A percentile compares a stretch with the other conserved stretches of the same genome.
Conservation (phyloP, 2,329 filamentous ascomycete species). For the Nannizziopsis barbatae region DNA sequence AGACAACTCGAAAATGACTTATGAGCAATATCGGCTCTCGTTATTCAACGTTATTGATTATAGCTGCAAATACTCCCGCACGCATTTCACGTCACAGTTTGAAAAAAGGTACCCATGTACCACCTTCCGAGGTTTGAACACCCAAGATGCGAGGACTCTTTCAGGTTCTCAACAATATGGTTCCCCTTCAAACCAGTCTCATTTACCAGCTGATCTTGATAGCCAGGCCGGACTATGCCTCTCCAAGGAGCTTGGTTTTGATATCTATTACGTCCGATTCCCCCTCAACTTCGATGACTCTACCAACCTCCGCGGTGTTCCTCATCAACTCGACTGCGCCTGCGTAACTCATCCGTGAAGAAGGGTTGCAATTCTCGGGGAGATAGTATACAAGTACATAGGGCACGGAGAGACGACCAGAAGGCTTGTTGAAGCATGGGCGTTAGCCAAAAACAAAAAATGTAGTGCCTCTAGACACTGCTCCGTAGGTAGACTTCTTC, state of each 20-base stretch:
- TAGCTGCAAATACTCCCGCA: no score
- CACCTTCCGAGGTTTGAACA: no score
- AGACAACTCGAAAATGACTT: no score
- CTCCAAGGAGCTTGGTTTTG: conserved; percentile 48
- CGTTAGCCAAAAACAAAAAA: background rate
- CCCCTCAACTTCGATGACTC: conserved; percentile 72
- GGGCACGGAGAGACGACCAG: conserved; percentile 74
- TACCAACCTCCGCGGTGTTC: conserved; percentile 80
- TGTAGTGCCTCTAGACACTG: background rate
- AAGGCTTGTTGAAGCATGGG: conserved; percentile 44
- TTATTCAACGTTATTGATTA: no score
- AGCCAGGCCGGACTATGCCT: conserved; percentile 16
- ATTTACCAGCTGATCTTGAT: background rate
- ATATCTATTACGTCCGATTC: conserved; percentile 75
- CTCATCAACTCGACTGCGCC: conserved; percentile 93
- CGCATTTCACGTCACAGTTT: no score
- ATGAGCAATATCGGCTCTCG: no score
- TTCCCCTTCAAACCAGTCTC: background rate
- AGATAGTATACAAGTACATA: conserved; percentile 95
- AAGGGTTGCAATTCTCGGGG: conserved; percentile 77
- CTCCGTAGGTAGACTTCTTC: background rate
- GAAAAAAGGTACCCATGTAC: no score
- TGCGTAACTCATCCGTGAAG: conserved; percentile 86
- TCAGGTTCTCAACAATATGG: background rate
- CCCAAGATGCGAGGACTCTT: no score